Percentiles rank a stretch among this genome's conserved stretches.
These are phyloP conservation scores for Cylindrotheca closterium DNA, from an alignment of 108 stramenopile species.

Conservation along the genomic window DNA sequence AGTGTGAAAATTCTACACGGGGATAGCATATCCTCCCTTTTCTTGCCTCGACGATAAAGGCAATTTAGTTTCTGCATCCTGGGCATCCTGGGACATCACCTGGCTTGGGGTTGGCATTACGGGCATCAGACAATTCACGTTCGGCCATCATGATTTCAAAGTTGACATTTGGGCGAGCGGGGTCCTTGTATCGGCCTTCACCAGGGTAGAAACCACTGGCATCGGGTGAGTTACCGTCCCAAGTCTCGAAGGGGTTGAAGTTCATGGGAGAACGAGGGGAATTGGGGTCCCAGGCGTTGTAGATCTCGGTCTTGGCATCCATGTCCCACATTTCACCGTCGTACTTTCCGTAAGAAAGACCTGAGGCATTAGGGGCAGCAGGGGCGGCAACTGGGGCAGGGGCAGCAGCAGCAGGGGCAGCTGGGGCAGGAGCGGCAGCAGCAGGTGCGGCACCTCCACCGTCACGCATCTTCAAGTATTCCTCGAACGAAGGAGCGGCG, in stretches of 20 bases:
- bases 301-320: constrained; percentile 81
- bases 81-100: constrained; percentile 67
- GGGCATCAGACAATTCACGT: constrained; percentile 57
- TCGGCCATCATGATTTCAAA: constrained; percentile 83
- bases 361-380: constrained; percentile 45
- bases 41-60: not conserved
- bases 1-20: not conserved
- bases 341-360: constrained; percentile 70
- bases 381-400: constrained; percentile 23
- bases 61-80: constrained; percentile 79
- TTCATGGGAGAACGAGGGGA: constrained; percentile 73
- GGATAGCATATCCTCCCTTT: not conserved
- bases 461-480: constrained; percentile 75
- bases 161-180: constrained; percentile 77
- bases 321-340: constrained; percentile 87
- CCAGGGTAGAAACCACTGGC: constrained; percentile 84
- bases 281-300: constrained; percentile 81
- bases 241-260: constrained; percentile 95
- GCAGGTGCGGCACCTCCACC: constrained; percentile 7
- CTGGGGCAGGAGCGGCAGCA: constrained; percentile 14
- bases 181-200: constrained; percentile 90
- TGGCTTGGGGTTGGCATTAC: constrained; percentile 79
- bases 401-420: constrained; percentile 45
- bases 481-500: constrained; percentile 82
- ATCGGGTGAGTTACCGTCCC: constrained; percentile 71